These are phyloP conservation scores for Tylopilus sp. DNA, from an alignment of 1,284 basidiomycete genomes.

Conservation along the genomic window DNA sequence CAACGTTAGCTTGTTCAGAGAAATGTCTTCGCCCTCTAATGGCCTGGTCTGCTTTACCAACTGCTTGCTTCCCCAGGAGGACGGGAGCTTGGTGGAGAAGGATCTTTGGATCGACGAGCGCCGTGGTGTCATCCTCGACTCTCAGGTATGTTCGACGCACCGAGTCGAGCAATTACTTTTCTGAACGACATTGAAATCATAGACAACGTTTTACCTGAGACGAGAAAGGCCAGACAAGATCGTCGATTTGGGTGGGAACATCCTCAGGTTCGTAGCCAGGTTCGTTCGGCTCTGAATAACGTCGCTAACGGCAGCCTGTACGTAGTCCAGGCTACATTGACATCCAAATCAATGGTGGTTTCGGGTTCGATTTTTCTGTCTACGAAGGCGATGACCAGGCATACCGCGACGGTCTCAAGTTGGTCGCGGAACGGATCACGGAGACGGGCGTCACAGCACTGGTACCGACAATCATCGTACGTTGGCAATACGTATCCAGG, in stretches of 20 bases:
- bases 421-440: constrained; percentile 79
- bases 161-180: background rate
- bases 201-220: constrained; percentile 69
- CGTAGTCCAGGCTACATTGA: constrained; percentile 85
- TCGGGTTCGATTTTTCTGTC: constrained; percentile 91
- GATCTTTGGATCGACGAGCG: constrained; percentile 84
- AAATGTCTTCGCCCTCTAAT: constrained; percentile 56
- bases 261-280: constrained; percentile 65
- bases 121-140: constrained; percentile 75
- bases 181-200: constrained; percentile 12
- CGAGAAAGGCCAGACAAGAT: constrained; percentile 70
- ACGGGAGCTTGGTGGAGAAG: constrained; percentile 74
- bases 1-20: constrained; percentile 7
- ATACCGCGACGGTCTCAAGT: constrained; percentile 77
- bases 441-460: constrained; percentile 93
- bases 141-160: constrained; percentile 62
- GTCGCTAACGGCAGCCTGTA: constrained; percentile 40
- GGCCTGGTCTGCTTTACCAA: constrained; percentile 88
- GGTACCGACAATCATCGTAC: constrained; percentile 83
- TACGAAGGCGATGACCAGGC: constrained; percentile 75
- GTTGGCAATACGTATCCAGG: constrained; percentile 40
- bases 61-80: constrained; percentile 80
- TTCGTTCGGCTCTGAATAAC: constrained; percentile 1
- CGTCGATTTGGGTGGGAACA: constrained; percentile 78
- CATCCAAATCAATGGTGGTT: constrained; percentile 90